A percentile compares a stretch with the other conserved stretches of the same genome.
These are phyloP conservation scores for Paracorniculantispora psalliotae DNA, from an alignment of 2,329 filamentous ascomycete species.

Conservation along the genomic window DNA sequence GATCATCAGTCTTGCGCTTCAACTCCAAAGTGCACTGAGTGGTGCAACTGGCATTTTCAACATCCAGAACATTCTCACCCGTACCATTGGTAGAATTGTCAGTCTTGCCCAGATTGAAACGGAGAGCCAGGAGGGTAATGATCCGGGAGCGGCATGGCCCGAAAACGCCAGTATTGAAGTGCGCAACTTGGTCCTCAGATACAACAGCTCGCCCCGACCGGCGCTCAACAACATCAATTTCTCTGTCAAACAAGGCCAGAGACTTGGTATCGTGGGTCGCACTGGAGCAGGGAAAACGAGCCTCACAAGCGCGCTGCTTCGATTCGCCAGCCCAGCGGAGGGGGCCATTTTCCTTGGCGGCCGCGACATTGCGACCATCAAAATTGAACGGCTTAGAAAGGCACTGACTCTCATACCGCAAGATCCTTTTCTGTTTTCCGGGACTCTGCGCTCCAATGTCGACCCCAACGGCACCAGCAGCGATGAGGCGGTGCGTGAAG, in stretches of 20 bases:
- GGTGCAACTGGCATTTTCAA: not conserved
- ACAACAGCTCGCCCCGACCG: not conserved
- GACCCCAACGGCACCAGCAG: not conserved
- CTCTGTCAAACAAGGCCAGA: not conserved
- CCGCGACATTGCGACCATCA: not conserved
- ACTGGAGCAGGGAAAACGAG: slow-evolving; percentile 14
- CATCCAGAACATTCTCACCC: not conserved
- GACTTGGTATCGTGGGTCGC: slow-evolving; percentile 14
- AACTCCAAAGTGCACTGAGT: slow-evolving; percentile 1
- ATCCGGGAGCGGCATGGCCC: not conserved
- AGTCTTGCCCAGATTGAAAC: not conserved
- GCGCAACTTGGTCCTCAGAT: not conserved
- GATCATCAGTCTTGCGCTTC: slow-evolving; percentile 9
- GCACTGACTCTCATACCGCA: slow-evolving; percentile 10
- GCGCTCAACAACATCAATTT: not conserved
- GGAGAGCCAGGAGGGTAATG: slow-evolving; percentile 4
- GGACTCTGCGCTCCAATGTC: slow-evolving; percentile 9
- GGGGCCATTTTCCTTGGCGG: slow-evolving; percentile 9
- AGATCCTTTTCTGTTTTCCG: slow-evolving; percentile 13
- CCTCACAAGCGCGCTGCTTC: slow-evolving; percentile 7
- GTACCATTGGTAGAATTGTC: slow-evolving; percentile 1
- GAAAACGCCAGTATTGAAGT: not conserved
- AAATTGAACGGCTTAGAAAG: not conserved
- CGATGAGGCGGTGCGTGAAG: not conserved
- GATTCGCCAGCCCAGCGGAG: not conserved